These are phyloP conservation scores for Ammopiptanthus mongolicus DNA, from an alignment of 306 rosid species.

Conservation along the genomic window DNA sequence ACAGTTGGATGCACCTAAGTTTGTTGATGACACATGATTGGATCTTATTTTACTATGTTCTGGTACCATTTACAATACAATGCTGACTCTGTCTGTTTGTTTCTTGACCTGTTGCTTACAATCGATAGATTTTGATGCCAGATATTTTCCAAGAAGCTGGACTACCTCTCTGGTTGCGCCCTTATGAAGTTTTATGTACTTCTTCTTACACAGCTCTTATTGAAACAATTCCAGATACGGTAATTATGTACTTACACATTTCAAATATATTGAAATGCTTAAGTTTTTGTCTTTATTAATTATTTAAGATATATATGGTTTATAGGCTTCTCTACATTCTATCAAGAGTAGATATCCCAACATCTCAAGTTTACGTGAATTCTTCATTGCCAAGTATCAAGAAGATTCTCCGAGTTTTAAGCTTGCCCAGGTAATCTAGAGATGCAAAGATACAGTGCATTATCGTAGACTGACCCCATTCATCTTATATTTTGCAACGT, in stretches of 20 bases:
- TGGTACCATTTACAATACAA: constrained; percentile 2
- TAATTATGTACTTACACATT: constrained; percentile 28
- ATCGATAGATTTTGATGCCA: constrained; percentile 43
- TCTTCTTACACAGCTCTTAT: constrained; percentile 94
- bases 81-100: constrained; percentile 8
- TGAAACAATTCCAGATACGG: constrained; percentile 98
- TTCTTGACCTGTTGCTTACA: constrained; percentile 24
- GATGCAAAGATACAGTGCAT: neutral
- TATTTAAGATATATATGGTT: neutral
- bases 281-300: neutral
- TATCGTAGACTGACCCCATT: constrained; percentile 12
- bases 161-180: constrained; percentile 93
- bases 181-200: constrained; percentile 88
- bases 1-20: constrained; percentile 9
- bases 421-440: constrained; percentile 82
- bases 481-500: neutral
- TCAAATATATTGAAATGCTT: constrained; percentile 15
- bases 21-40: constrained; percentile 17
- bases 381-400: constrained; percentile 76
- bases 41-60: constrained; percentile 19
- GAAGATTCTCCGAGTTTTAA: constrained; percentile 85
- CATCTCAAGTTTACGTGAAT: constrained; percentile 77
- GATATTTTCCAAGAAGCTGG: constrained; percentile 99
- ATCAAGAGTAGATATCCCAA: constrained; percentile 80
- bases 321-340: constrained; percentile 90